A percentile compares a stretch with the other conserved stretches of the same genome.
These are phyloP conservation scores for Deakozyma indianensis DNA, from an alignment of 805 yeast genomes.

Conservation along the genomic window DNA sequence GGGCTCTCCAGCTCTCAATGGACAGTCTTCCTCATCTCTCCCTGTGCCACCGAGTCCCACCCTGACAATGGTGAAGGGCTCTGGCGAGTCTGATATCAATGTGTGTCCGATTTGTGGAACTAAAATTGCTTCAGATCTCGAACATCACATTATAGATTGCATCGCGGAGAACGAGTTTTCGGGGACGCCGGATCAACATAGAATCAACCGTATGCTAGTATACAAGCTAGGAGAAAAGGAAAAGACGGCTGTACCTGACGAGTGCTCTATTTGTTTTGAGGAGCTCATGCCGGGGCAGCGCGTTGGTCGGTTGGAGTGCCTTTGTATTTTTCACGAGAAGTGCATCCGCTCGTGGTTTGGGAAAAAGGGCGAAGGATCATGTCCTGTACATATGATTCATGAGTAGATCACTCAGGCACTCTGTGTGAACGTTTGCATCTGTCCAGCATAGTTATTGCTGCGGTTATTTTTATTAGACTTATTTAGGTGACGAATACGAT, in stretches of 20 bases:
- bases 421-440: no score
- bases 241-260: constrained; percentile 34
- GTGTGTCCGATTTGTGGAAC: constrained; percentile 26
- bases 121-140: constrained; percentile 27
- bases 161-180: constrained; percentile 42
- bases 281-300: constrained; percentile 74
- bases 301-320: constrained; percentile 84
- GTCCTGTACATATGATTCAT: constrained; percentile 65
- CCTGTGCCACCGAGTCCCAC: constrained; percentile 4
- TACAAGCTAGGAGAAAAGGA: constrained; percentile 32
- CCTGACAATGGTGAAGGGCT: constrained; percentile 1
- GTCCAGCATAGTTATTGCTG: no score
- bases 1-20: constrained; percentile 5
- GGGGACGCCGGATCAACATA: constrained; percentile 40
- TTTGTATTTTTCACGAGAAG: constrained; percentile 83
- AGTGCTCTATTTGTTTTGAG: constrained; percentile 91
- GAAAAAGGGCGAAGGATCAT: constrained; percentile 69
- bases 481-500: no score
- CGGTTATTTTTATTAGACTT: no score
- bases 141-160: constrained; percentile 60
- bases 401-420: constrained; percentile 3
- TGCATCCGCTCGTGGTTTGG: constrained; percentile 90
- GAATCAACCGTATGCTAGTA: constrained; percentile 76
- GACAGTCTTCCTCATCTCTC: constrained; percentile 2
- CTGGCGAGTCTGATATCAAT: constrained; percentile 14